Evolutionary conservation across 179 eudicot species (phyloP).

Genomic region (Silene vulgaris): DNA sequence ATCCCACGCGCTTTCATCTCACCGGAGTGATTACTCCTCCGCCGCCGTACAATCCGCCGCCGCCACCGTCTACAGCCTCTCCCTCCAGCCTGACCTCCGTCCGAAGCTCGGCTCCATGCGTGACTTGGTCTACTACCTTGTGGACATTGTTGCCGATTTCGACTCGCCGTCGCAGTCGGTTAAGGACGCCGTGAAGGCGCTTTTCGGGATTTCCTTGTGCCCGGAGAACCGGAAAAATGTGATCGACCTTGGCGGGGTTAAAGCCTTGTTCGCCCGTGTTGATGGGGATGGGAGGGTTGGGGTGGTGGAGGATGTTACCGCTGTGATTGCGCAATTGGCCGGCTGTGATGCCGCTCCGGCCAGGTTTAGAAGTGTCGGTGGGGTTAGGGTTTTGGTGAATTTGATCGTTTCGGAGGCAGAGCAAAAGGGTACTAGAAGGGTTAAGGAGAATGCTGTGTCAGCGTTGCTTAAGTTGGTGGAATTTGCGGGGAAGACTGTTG

Average conservation of each 20-base stretch:
- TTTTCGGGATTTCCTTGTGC: conserved; percentile 57
- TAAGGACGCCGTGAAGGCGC: conserved; percentile 64
- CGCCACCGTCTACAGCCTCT: conserved; percentile 55
- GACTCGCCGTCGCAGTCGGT: conserved; percentile 40
- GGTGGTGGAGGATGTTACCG: conserved; percentile 64
- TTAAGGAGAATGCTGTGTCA: conserved; percentile 64
- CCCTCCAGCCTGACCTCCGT: conserved; percentile 43
- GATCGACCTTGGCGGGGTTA: conserved; percentile 53
- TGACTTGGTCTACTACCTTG: conserved; percentile 52
- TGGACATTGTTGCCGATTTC: conserved; percentile 46
- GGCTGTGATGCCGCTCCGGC: conserved; percentile 49
- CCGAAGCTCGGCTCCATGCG: conserved; percentile 63
- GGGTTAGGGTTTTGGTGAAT: conserved; percentile 58
- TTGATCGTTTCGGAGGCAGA: conserved; percentile 53
- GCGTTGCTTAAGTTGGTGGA: conserved; percentile 63
- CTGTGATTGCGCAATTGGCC: conserved; percentile 77
- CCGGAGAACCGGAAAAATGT: conserved; percentile 41
- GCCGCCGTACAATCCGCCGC: conserved; percentile 60
- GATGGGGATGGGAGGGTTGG: conserved; percentile 54
- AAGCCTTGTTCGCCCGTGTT: conserved; percentile 49
- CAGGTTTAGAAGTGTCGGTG: conserved; percentile 44
- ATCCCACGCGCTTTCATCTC: conserved; percentile 54
- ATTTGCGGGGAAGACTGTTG: conserved; percentile 49
- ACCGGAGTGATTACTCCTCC: conserved; percentile 31
- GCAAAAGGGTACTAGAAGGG: conserved; percentile 32